phyloP scores from a whole-genome alignment of 148 eudicot species.

The Nyssa sinensis region DNA sequence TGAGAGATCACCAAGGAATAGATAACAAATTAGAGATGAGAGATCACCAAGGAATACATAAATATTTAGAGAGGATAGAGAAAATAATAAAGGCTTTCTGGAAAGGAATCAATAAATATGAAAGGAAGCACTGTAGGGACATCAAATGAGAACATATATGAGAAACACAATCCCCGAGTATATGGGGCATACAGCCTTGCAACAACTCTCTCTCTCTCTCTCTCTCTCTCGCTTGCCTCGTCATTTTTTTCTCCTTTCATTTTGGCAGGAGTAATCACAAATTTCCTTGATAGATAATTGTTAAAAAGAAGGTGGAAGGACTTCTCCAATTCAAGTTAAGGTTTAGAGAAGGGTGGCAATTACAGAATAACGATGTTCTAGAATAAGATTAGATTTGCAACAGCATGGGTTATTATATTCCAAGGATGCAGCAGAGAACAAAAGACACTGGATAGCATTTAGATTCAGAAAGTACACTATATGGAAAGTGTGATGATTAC shows the following conservation, averaged over 20 bases:
- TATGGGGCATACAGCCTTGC: neutral
- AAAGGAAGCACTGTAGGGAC: neutral
- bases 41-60: constrained; percentile 7
- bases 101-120: neutral
- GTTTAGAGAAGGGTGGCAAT: neutral
- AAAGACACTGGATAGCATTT: no score
- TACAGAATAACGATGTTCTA: neutral
- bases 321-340: no score
- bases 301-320: no score
- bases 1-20: constrained; percentile 9
- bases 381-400: neutral
- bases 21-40: neutral
- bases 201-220: neutral
- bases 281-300: no score
- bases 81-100: neutral
- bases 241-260: neutral
- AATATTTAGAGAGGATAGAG: neutral
- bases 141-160: neutral
- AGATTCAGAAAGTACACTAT: no score
- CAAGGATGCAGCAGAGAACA: no score
- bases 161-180: neutral
- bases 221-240: neutral
- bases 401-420: no score
- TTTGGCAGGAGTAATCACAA: neutral
- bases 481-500: no score